Evolutionary conservation across 305 asterid species (phyloP).

Genomic region (Fraxinus baroniana): DNA sequence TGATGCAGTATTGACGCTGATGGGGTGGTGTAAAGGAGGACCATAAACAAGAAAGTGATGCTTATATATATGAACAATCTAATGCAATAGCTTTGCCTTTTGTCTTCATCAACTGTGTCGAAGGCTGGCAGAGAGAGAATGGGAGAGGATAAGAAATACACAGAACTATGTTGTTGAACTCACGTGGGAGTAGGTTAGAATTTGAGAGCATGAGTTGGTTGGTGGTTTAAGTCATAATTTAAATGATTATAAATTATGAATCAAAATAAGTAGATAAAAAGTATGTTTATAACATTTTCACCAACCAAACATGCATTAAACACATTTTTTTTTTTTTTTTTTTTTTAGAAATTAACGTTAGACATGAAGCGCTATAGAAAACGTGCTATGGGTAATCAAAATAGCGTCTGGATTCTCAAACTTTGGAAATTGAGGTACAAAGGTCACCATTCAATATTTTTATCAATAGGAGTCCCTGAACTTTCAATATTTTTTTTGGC

Average conservation of each 20-base stretch:
- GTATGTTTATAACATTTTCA: too few species aligned
- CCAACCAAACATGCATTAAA: background rate
- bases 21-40: background rate
- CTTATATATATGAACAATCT: background rate
- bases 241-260: too few species aligned
- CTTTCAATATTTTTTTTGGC: too few species aligned
- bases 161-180: background rate
- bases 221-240: background rate
- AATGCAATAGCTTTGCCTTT: constrained; percentile 1
- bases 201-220: background rate
- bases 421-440: too few species aligned
- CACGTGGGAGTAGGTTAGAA: background rate
- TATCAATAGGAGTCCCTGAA: too few species aligned
- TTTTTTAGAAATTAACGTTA: background rate
- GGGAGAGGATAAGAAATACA: background rate
- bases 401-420: too few species aligned
- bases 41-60: background rate
- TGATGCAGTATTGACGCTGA: background rate
- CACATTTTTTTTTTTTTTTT: background rate
- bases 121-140: background rate
- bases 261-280: too few species aligned
- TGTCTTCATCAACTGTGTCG: background rate
- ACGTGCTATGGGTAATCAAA: too few species aligned
- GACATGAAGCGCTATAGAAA: background rate
- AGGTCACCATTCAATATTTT: too few species aligned